Evolutionary conservation across 352 stramenopile species (phyloP), one percentile per base, ranked within the genome.

Genomic region (Phytopythium ostracodes): DNA sequence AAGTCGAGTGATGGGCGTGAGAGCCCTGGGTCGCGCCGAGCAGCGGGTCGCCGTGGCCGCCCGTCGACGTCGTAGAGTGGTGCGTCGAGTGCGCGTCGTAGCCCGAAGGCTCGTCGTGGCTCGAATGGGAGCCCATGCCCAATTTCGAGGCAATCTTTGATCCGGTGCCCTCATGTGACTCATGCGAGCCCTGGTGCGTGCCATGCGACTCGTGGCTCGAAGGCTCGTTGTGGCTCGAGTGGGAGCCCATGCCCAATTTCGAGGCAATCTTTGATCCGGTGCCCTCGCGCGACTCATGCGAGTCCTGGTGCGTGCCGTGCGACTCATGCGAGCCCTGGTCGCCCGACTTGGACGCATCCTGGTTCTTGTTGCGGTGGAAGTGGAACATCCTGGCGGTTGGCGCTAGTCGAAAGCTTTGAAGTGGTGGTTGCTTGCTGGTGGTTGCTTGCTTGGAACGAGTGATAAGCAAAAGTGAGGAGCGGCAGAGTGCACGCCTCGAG

Each of bases 291-390:
- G 42, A 47, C 2, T n/a, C 38, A n/a, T 43, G 33, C 33, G 33
- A 43, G 38, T n/a, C n/a, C n/a, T n/a, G n/a, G n/a, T n/a, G n/a
- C n/a, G n/a, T n/a, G n/a, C n/a, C n/a, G n/a, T n/a, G 25, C 1
- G 25, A 55, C 25, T 38, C 25, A 6, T 55, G 49, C 7, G 49
- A 55, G 49, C 15, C 14, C 14, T 55, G 3, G 25, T 55, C 49
- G 27, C 15, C 18, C 14, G 49, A 12, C 49, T 55, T 50, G 43
- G 20, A 9, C 49, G 25, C 25, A 27, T 52, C 46, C 46, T 52
- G 33, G 33, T 55, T 38, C 49, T 55, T 55, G 49, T 38, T 25
- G 49, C 25, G 49, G 24, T n/a, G 17, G 49, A 38, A 55, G 49
- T 55, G 49, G 49, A 55, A 55, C 49, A 55, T 55, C 15, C 18